Base-by-base conservation (phyloP, 2,329 filamentous ascomycete genomes). In the Stemphylium vesicarium region DNA sequence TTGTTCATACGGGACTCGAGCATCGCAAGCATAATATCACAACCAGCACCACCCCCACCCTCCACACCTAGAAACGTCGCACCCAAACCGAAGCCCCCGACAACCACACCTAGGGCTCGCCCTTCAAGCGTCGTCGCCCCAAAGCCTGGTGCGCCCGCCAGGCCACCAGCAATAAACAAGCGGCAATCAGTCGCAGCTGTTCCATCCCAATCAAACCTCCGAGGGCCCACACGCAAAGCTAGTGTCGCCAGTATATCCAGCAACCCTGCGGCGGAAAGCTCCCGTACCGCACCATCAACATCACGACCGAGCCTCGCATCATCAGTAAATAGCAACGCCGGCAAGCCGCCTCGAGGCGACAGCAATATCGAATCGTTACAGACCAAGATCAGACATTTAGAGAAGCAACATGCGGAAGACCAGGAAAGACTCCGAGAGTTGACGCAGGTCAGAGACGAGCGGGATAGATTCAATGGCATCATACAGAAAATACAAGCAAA, bases 401-500 rank as follows among this genome's bases (percentile, higher is more conserved):
- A 99, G 73, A 91, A 94, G 65, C 96, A 96, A 74, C 63, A 92
- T 52, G 72, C 84, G 11, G 94, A 98, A 60, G 92, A 96, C 68
- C 85, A 92, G 16, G 93, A 97, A 65, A 91, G 91, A 70, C 75
- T 96, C 46, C 92, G 94, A 70, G 84, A 83, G 11, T 75, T 96
- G 42, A 90, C 96, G 52, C 87, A 88, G 62, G 77, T 93, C 13
- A 88, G 93, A 69, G 82, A 85, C 15, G 91, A 96, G 66, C 83
- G 87, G 24, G 90, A 94, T 68, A 89, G 88, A 62, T 92, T 90
- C 59, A 90, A 96, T 72, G 82, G 77, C 4, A 92, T 98, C 60
- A 93, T 97, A 43, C 90, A 96, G 69, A 97, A 96, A 68, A 79
- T 99, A 41, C 92, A 97, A 71, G 82, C 86, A 35, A 98, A 97